Base-by-base conservation (phyloP, 176 grass and related monocot genomes). In the Aegilops tauschii region DNA sequence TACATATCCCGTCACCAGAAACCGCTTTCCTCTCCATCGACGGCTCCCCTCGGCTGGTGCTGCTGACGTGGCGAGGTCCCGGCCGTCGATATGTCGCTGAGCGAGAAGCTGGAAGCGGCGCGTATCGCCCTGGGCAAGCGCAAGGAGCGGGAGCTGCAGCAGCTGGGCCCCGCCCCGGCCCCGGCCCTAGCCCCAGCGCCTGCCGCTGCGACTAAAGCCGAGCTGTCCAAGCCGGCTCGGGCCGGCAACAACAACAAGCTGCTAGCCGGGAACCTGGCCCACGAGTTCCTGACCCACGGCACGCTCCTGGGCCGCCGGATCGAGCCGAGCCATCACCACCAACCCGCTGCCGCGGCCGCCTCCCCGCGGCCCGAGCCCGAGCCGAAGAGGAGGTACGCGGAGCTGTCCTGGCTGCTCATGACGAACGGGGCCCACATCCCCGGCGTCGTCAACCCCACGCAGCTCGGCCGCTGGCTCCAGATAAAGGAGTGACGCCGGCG, bases 371-470 rank as follows among this genome's bases (percentile, higher is more conserved):
- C 71, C 65, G 84, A 78, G 52, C 76, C 84, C 40, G 86, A 88
- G 67, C 54, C 79, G 69, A 81, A 32, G 23, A 47, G 79, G 65
- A 67, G 73, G 71, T 95, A 96, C 82, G 29, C 75, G 3, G 92
- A 95, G 52, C 63, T 91, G 45, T 88, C 93, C 14, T 85, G 83
- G 83, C 80, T 95, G n/a, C 86, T 94, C 7, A 88, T 86, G 88
- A 6, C 79, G 0, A 75, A 78, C 30, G 90, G 88, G 86, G 88
- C 87, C 82, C 92, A 89, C 81, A 44, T 94, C 73, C 80, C 93
- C n/a, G 92, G 90, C 77, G 84, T 98, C 79, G 86, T 98, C 78
- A 98, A 98, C 86, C 96, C 96, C 23, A 84, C 93, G n/a, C 90
- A 98, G 88, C 93, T 96, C 64, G 92, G 36, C 42, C 79, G 76